A percentile compares a stretch with the other conserved stretches of the same genome.
Evolutionary conservation across 495 filamentous ascomycete genomes (phyloP).

Genomic region (Astrothelium macrocarpum): DNA sequence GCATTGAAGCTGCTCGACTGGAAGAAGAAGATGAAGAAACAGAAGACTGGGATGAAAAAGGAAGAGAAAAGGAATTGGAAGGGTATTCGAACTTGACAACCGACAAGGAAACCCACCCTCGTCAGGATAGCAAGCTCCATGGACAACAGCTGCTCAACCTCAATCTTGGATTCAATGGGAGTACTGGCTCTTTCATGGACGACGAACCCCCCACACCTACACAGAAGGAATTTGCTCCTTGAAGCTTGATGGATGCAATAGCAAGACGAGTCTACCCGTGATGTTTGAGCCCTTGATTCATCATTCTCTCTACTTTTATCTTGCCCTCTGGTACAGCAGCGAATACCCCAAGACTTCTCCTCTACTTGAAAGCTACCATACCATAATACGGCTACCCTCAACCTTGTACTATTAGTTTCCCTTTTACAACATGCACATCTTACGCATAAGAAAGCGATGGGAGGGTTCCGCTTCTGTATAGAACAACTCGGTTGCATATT

Average conservation of each 20-base stretch:
- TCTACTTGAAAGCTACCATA: no score
- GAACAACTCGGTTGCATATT: not conserved
- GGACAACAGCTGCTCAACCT: not conserved
- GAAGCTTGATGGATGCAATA: no score
- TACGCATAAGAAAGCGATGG: not conserved
- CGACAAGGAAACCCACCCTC: not conserved
- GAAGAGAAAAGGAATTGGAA: not conserved
- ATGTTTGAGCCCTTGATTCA: no score
- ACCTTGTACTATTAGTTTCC: not conserved
- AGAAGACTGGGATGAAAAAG: not conserved
- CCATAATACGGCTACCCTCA: no score
- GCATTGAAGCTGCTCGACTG: conserved; percentile 1
- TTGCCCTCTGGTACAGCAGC: no score
- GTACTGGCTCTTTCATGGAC: conserved; percentile 3
- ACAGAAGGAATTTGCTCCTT: conserved; percentile 1
- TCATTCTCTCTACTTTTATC: no score
- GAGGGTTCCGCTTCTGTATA: not conserved
- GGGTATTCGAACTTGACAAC: not conserved
- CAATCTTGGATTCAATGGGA: not conserved
- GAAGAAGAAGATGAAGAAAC: not conserved
- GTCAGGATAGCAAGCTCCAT: not conserved
- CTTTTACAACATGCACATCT: not conserved
- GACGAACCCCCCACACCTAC: not conserved
- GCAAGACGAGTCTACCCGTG: not conserved
- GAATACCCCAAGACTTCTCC: no score